Conservation (phyloP, 768 basidiomycete species). For the Lentinula raphanica region DNA sequence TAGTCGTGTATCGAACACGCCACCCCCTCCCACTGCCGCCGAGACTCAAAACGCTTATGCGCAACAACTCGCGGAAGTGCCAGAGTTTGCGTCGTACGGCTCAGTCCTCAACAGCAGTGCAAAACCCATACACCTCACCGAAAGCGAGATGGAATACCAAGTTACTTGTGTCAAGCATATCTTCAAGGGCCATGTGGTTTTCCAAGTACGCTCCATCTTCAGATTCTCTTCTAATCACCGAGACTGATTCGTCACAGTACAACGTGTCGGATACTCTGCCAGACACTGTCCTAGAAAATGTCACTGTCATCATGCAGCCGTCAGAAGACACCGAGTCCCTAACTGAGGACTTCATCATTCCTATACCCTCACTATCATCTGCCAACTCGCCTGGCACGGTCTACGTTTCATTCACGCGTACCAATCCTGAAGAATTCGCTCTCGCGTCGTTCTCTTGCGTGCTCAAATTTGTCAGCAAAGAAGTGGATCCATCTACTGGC, state of each 20-base stretch:
- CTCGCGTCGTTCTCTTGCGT: slow-evolving; percentile 84
- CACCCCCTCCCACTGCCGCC: slow-evolving; percentile 76
- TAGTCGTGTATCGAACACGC: slow-evolving; percentile 51
- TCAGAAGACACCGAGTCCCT: slow-evolving; percentile 67
- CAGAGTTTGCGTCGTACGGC: slow-evolving; percentile 83
- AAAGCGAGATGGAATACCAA: slow-evolving; percentile 97
- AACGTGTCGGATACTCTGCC: slow-evolving; percentile 96
- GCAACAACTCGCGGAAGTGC: slow-evolving; percentile 79
- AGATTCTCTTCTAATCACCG: neutral
- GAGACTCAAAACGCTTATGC: slow-evolving; percentile 87
- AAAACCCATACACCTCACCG: slow-evolving; percentile 80
- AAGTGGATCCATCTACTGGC: slow-evolving; percentile 91
- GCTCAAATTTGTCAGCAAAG: slow-evolving; percentile 94
- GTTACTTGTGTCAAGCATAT: slow-evolving; percentile 96
- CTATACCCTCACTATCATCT: slow-evolving; percentile 62
- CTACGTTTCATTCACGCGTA: slow-evolving; percentile 92
- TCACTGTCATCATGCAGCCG: slow-evolving; percentile 89
- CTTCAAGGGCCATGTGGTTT: slow-evolving; percentile 92
- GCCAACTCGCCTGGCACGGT: slow-evolving; percentile 76
- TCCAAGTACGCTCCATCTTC: slow-evolving; percentile 63
- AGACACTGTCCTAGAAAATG: slow-evolving; percentile 91
- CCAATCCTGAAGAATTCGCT: slow-evolving; percentile 69
- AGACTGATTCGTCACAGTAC: slow-evolving; percentile 50
- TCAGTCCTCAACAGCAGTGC: slow-evolving; percentile 80
- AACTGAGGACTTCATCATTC: slow-evolving; percentile 93